Conservation (phyloP, 495 filamentous ascomycete species). For the Evernia prunastri region DNA sequence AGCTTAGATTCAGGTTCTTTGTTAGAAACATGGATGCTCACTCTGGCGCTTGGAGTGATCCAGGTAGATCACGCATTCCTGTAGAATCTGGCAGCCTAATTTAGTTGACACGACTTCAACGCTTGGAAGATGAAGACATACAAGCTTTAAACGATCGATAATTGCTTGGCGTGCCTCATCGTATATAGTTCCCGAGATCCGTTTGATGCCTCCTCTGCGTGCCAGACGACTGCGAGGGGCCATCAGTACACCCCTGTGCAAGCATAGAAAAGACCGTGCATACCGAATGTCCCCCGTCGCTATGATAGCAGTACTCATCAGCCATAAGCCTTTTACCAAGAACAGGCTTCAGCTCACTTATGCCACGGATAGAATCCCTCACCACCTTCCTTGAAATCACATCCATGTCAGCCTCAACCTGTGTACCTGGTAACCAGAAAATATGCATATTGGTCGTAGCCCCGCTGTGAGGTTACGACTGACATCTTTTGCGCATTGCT, state of each 20-base stretch:
- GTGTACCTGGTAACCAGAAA: background rate
- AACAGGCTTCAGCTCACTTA: constrained; percentile 48
- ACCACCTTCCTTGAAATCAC: constrained; percentile 45
- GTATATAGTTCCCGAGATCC: constrained; percentile 66
- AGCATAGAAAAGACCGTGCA: constrained; percentile 12
- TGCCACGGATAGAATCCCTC: constrained; percentile 55
- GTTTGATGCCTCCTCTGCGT: constrained; percentile 69
- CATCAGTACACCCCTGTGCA: background rate
- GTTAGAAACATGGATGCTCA: constrained; percentile 18
- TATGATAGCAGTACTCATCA: constrained; percentile 28
- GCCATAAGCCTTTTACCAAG: constrained; percentile 19
- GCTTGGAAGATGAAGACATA: constrained; percentile 31
- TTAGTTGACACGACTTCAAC: constrained; percentile 1
- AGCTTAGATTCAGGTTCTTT: background rate
- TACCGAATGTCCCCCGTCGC: constrained; percentile 64
- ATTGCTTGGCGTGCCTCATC: constrained; percentile 55
- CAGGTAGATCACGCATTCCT: constrained; percentile 43
- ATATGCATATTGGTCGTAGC: background rate
- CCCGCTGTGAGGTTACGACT: background rate
- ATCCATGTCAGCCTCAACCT: background rate
- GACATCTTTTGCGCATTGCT: background rate
- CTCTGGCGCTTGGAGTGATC: constrained; percentile 49
- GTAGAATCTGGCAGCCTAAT: constrained; percentile 40
- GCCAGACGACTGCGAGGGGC: constrained; percentile 57
- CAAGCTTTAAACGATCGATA: constrained; percentile 46